A percentile compares a stretch with the other conserved stretches of the same genome.
phyloP scores from a whole-genome alignment of 1,284 basidiomycete species.

The Lignosus rhinocerotis region DNA sequence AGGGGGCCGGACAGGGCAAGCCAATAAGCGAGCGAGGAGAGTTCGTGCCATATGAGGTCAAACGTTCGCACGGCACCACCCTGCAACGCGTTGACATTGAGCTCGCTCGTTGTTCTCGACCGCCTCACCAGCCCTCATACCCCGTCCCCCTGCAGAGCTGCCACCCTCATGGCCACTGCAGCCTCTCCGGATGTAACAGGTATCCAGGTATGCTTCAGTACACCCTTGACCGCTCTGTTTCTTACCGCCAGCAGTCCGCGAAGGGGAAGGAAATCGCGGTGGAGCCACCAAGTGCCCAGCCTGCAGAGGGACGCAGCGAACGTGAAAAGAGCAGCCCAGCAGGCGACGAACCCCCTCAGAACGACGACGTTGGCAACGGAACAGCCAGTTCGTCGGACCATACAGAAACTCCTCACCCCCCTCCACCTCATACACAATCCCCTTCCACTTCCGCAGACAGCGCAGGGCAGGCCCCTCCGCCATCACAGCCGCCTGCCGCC shows the following conservation, averaged over 20 bases:
- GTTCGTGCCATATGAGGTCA: conserved; percentile 10
- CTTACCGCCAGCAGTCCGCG: conserved; percentile 25
- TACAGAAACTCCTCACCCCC: conserved; percentile 16
- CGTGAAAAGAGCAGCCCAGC: conserved; percentile 20
- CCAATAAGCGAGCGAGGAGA: neutral
- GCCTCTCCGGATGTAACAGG: conserved; percentile 25
- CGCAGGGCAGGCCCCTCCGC: conserved; percentile 31
- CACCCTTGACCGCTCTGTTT: neutral
- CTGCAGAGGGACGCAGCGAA: conserved; percentile 30
- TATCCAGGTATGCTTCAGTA: conserved; percentile 20
- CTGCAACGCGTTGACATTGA: conserved; percentile 32
- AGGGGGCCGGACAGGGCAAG: conserved; percentile 4
- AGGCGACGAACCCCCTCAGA: conserved; percentile 8
- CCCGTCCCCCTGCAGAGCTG: conserved; percentile 32
- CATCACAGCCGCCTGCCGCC: conserved; percentile 18
- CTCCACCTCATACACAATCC: conserved; percentile 10
- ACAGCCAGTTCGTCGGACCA: conserved; percentile 19
- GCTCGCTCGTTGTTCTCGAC: conserved; percentile 29
- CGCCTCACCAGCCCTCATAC: conserved; percentile 31
- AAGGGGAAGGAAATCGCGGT: conserved; percentile 33
- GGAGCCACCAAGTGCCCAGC: conserved; percentile 30
- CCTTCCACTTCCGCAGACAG: conserved; percentile 21
- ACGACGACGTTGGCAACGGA: conserved; percentile 25
- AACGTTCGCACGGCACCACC: conserved; percentile 29
- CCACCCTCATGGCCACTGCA: conserved; percentile 31